These are phyloP conservation scores for Phalaenopsis hybrid DNA, from an alignment of 116 monocot species.

Conservation along the genomic window DNA sequence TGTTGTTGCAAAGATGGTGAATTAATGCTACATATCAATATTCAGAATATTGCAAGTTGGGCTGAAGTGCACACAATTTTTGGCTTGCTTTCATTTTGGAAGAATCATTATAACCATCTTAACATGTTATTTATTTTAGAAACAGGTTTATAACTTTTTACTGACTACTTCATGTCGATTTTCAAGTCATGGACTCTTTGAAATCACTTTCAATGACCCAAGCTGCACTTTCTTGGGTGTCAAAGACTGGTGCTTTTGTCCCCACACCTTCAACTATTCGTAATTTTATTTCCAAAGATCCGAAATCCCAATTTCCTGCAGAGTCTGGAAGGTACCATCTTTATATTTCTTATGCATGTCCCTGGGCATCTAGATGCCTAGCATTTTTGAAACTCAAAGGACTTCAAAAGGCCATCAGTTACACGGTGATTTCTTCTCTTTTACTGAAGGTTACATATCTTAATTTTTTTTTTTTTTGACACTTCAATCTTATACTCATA, in stretches of 20 bases:
- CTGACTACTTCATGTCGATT: background rate
- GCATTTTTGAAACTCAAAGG: constrained; percentile 82
- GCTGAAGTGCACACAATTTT: background rate
- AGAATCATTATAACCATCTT: background rate
- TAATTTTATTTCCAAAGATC: constrained; percentile 59
- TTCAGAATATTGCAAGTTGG: background rate
- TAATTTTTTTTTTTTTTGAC: background rate
- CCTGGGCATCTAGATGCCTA: constrained; percentile 91
- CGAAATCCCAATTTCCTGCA: constrained; percentile 55
- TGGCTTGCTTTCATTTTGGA: background rate
- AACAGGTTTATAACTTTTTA: background rate
- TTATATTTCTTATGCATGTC: constrained; percentile 90
- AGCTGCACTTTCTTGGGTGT: constrained; percentile 53
- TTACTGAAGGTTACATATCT: background rate
- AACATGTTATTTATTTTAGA: background rate
- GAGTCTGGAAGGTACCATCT: constrained; percentile 89
- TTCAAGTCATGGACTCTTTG: constrained; percentile 13
- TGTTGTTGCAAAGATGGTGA: too few species aligned
- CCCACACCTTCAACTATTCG: constrained; percentile 69
- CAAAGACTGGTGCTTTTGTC: constrained; percentile 64
- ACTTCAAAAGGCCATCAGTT: constrained; percentile 67
- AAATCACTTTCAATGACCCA: constrained; percentile 37
- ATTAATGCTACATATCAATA: background rate
- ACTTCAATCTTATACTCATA: background rate
- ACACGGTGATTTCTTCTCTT: constrained; percentile 31